Conservation (phyloP, 495 filamentous ascomycete species). For the Penicillium bialowiezense region DNA sequence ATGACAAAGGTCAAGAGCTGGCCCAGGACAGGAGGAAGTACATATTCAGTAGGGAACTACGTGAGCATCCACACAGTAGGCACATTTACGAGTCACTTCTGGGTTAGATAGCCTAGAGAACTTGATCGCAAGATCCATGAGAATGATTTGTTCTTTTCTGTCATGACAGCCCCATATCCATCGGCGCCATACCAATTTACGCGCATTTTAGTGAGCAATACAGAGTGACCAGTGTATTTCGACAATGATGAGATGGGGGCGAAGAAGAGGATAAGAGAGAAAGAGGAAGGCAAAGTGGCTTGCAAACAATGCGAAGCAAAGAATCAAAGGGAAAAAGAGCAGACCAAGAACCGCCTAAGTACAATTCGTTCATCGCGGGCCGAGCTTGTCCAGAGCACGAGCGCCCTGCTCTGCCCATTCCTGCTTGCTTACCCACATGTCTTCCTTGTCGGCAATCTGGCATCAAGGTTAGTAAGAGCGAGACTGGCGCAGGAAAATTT, state of each 20-base stretch:
- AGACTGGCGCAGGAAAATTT: background rate
- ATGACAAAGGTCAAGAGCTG: too few species aligned
- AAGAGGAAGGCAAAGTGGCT: conserved; percentile 16
- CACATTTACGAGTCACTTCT: background rate
- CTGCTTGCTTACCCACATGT: conserved; percentile 96
- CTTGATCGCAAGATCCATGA: conserved; percentile 5
- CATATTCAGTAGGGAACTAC: background rate
- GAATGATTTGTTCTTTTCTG: conserved; percentile 24
- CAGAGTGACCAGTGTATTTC: conserved; percentile 23
- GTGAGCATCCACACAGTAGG: background rate
- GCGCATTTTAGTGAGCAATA: conserved; percentile 19
- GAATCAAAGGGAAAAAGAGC: conserved; percentile 13
- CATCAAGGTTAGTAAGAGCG: conserved; percentile 15
- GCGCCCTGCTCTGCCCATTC: conserved; percentile 95
- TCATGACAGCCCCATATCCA: conserved; percentile 20
- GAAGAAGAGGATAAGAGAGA: conserved; percentile 3
- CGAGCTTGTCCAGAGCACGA: conserved; percentile 85
- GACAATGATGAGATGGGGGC: conserved; percentile 11
- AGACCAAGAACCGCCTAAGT: conserved; percentile 21
- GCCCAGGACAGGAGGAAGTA: too few species aligned
- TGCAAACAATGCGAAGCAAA: conserved; percentile 23
- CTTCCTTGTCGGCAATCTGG: conserved; percentile 92
- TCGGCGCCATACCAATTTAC: conserved; percentile 29
- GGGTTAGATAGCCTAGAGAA: background rate
- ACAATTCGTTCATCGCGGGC: conserved; percentile 57